Evolutionary conservation across 2,329 filamentous ascomycete genomes (phyloP).

Genomic region (Colletotrichum lentis): DNA sequence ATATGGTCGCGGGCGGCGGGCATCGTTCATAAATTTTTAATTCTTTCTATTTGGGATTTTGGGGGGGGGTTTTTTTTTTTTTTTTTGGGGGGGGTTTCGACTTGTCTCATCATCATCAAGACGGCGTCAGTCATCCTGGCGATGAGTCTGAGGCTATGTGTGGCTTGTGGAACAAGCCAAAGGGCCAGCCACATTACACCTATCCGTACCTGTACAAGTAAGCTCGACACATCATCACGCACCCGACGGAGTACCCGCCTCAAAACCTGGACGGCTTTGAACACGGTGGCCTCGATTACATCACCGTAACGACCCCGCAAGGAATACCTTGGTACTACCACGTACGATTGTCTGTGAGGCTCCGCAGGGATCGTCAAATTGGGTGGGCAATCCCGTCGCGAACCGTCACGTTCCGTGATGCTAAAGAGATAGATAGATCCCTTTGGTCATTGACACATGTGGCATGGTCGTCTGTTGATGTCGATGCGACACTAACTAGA

Average conservation of each 20-base stretch:
- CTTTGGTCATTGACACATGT: neutral
- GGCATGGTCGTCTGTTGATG: constrained; percentile 14
- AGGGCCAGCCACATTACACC: constrained; percentile 24
- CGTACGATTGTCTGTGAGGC: neutral
- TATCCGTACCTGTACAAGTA: too few species aligned
- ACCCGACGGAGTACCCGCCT: neutral
- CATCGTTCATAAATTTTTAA: too few species aligned
- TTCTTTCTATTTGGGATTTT: too few species aligned
- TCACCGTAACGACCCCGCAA: neutral
- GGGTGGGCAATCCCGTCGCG: constrained; percentile 11
- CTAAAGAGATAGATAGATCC: neutral
- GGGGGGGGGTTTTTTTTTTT: neutral
- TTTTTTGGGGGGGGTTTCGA: too few species aligned
- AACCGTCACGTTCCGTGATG: neutral
- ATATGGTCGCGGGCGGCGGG: neutral
- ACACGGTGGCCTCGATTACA: constrained; percentile 36
- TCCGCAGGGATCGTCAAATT: neutral
- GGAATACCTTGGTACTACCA: constrained; percentile 12
- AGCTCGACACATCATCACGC: neutral
- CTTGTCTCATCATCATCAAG: neutral
- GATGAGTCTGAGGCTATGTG: neutral
- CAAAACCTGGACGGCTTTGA: constrained; percentile 13
- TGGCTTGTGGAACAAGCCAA: constrained; percentile 25
- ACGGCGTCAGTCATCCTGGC: constrained; percentile 6
- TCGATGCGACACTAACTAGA: constrained; percentile 23